Percentiles rank a stretch among this genome's conserved stretches.
Evolutionary conservation across 1,284 basidiomycete genomes (phyloP).

Genomic region (Puccinia novopanici): DNA sequence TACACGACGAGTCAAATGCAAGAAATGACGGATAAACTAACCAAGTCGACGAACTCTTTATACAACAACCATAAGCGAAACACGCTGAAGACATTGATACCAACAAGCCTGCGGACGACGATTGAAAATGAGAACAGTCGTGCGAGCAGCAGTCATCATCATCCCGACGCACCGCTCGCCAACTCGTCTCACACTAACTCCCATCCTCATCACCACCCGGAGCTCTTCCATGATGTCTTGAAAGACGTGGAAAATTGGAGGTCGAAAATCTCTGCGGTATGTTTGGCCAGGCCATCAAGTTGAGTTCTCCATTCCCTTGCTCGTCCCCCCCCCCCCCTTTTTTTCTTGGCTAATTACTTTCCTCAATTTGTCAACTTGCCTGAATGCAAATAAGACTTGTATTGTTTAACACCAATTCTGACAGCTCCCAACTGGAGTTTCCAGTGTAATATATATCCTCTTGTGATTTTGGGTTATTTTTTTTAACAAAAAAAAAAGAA

Average conservation of each 20-base stretch:
- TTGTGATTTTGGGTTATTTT: neutral
- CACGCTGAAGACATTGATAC: constrained; percentile 53
- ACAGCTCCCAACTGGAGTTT: neutral
- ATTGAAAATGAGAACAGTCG: constrained; percentile 52
- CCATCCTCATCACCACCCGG: constrained; percentile 55
- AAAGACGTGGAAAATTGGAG: constrained; percentile 44
- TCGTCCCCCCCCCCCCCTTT: too few species aligned
- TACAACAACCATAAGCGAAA: constrained; percentile 52
- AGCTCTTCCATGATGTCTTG: constrained; percentile 44
- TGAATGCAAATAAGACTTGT: neutral
- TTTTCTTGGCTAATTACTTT: neutral
- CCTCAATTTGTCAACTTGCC: neutral
- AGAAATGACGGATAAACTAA: constrained; percentile 83
- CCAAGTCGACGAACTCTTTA: constrained; percentile 54
- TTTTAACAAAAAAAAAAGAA: too few species aligned
- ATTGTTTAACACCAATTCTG: constrained; percentile 10
- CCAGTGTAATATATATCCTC: constrained; percentile 6
- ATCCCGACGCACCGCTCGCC: neutral
- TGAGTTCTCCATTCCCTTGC: constrained; percentile 12
- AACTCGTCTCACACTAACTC: constrained; percentile 63
- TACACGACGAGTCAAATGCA: constrained; percentile 84
- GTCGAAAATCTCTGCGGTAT: constrained; percentile 41
- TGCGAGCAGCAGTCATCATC: neutral
- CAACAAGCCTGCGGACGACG: constrained; percentile 64
- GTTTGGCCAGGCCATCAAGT: constrained; percentile 49